A percentile compares a stretch with the other conserved stretches of the same genome.
These are phyloP conservation scores for Starmerella scarabaei DNA, from an alignment of 805 yeast genomes.

Conservation along the genomic window DNA sequence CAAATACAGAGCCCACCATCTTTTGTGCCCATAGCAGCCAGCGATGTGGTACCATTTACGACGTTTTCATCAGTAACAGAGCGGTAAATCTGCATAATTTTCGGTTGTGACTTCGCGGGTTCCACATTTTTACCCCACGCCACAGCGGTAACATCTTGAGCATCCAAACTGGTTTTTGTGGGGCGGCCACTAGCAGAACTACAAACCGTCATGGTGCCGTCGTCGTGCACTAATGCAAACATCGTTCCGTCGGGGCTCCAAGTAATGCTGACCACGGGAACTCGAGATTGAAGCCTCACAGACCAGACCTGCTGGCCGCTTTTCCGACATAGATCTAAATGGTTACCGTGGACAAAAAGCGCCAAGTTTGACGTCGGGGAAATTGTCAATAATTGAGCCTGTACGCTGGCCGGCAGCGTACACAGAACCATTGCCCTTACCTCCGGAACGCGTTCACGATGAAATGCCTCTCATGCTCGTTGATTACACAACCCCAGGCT, in stretches of 20 bases:
- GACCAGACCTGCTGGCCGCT: slow-evolving; percentile 23
- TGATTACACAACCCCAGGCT: no score
- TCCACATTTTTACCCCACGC: slow-evolving; percentile 1
- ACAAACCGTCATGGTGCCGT: slow-evolving; percentile 33
- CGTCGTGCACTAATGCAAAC: slow-evolving; percentile 37
- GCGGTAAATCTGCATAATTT: neutral
- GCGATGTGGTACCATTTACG: slow-evolving; percentile 6
- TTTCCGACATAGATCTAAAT: slow-evolving; percentile 13
- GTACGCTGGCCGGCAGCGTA: slow-evolving; percentile 13
- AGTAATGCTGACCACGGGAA: slow-evolving; percentile 6
- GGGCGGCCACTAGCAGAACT: slow-evolving; percentile 37
- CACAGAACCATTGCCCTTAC: slow-evolving; percentile 6
- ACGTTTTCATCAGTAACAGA: neutral
- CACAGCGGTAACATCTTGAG: neutral
- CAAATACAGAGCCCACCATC: slow-evolving; percentile 23
- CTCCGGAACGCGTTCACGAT: no score
- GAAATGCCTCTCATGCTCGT: no score
- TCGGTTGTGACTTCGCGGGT: neutral
- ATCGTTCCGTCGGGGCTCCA: slow-evolving; percentile 33
- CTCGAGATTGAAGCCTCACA: slow-evolving; percentile 9
- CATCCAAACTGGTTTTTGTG: slow-evolving; percentile 2
- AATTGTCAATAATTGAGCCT: slow-evolving; percentile 1
- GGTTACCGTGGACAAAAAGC: slow-evolving; percentile 9
- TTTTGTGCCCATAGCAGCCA: slow-evolving; percentile 24
- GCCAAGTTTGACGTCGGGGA: slow-evolving; percentile 12